Evolutionary conservation across 257 asterid species (phyloP), one percentile per base, ranked within the genome.

Genomic region (Plantago ovata): DNA sequence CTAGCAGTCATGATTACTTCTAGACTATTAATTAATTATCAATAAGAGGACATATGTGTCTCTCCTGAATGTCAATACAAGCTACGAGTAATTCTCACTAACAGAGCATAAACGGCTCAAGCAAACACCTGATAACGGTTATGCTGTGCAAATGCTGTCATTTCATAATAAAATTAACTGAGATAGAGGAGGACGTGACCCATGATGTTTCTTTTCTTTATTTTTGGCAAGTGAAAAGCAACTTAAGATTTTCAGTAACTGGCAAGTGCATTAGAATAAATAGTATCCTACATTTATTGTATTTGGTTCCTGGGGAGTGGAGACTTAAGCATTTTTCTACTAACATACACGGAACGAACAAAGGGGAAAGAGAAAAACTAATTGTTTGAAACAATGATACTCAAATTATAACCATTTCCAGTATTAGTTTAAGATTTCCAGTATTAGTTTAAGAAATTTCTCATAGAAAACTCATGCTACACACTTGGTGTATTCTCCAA

Each of bases 131-230:
- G 41, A 24, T 61, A 0, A 60, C 3, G 11, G 13, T 54, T 22
- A 4, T n/a, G 10, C 47, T 6, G 38, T 48, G 66, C 20, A 43
- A 62, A 50, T 19, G 58, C 41, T 42, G 44, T 49, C 40, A 16
- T 53, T 48, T 32, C 62, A 53, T 41, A 45, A 50, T 62, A 56
- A 41, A n/a, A n/a, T 11, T 58, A 51, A 36, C n/a, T 36, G 40
- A 19, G 32, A 51, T 46, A 39, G 38, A 61, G 14, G 32, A 24
- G 32, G 32, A 5, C 5, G 32, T 24, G 32, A 24, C 32, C 5
- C 32, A 2, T 24, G 32, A 24, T 24, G 32, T 24, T 2, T 5
- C 2, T 24, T n/a, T n/a, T n/a, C n/a, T 48, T 65, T 20, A 48
- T 15, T 38, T 22, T 13, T 57, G 33, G 21, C 58, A 57, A 48